Evolutionary conservation across 176 grass and related monocot genomes (phyloP), one percentile per base, ranked within the genome.

Genomic region (Oryza australiensis): DNA sequence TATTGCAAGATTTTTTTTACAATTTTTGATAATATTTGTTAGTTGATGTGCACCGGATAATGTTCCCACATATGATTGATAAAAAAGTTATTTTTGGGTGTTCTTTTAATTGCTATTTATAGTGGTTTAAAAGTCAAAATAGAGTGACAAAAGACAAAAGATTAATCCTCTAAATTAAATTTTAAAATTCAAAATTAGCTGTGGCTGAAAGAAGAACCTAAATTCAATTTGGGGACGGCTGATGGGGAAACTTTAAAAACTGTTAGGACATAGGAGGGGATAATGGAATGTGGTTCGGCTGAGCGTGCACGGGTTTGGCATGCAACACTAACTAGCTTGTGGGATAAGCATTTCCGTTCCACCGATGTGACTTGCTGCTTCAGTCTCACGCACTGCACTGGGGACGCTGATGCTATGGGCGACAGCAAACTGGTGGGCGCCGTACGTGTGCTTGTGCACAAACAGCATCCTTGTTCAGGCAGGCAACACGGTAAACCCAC

Each of bases 311-410:
- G 81, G 67, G 27, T 60, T 78, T 34, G 75, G 86, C 74, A 77
- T 88, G 86, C 9, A 64, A 48, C 10, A 69, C 62, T 18, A 22
- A 8, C 15, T 43, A 34, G 74, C 73, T 73, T 79, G 80, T 28
- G 1, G 13, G 3, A 57, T 32, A 88, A 83, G 86, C 80, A 8
- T 79, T 73, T 88, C 86, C 34, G 86, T 88, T 88, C 2, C 34
- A n/a, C 35, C 28, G 81, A 88, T 74, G 86, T 80, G 81, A 46
- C 86, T 7, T 68, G 68, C 3, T 27, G 66, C 22, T 4, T 24
- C 55, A 10, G n/a, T 9, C 27, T 67, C 30, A 55, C 42, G 45
- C 72, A 11, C 80, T 0, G 18, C 49, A 51, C 48, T 51, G 16
- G 5, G 12, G 12, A 62, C 46, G 73, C 41, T 29, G 66, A 77